Percentiles rank a stretch among this genome's conserved stretches.
Conservation (phyloP, 192 early-diverging fungal species). For the Mortierella claussenii region DNA sequence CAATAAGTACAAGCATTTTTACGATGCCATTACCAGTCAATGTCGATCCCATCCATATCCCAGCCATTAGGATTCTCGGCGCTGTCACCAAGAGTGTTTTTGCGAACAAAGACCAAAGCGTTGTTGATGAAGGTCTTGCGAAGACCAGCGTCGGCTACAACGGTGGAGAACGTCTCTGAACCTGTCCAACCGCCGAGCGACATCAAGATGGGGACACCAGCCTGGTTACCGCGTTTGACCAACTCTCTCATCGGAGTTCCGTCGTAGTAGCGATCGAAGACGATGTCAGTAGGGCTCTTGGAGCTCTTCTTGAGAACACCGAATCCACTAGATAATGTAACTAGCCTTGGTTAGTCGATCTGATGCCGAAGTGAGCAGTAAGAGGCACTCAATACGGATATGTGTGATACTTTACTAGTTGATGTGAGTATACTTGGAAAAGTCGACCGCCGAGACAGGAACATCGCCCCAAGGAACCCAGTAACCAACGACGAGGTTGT, state of each 20-base stretch:
- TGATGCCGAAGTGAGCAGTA: background rate
- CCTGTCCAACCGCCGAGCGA: conserved; percentile 82
- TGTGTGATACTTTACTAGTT: conserved; percentile 53
- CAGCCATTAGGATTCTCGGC: conserved; percentile 31
- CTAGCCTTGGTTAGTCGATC: background rate
- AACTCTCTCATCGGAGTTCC: conserved; percentile 15
- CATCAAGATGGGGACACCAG: conserved; percentile 56
- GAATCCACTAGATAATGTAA: conserved; percentile 16
- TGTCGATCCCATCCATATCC: conserved; percentile 45
- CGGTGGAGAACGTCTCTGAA: conserved; percentile 67
- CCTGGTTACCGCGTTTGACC: conserved; percentile 19
- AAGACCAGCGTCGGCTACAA: conserved; percentile 58
- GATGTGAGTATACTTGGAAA: conserved; percentile 38
- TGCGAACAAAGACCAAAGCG: conserved; percentile 56
- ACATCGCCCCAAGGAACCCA: conserved; percentile 44
- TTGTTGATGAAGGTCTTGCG: conserved; percentile 64
- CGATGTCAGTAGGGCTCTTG: conserved; percentile 7
- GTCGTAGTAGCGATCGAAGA: conserved; percentile 39
- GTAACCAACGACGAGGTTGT: conserved; percentile 36
- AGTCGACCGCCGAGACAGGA: conserved; percentile 24
- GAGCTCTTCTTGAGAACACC: conserved; percentile 24
- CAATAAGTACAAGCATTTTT: no score
- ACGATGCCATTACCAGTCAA: conserved; percentile 29
- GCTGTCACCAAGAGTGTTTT: conserved; percentile 13
- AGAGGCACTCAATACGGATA: background rate